Base-by-base conservation (phyloP, 495 filamentous ascomycete species). In the Copromyces sp. region DNA sequence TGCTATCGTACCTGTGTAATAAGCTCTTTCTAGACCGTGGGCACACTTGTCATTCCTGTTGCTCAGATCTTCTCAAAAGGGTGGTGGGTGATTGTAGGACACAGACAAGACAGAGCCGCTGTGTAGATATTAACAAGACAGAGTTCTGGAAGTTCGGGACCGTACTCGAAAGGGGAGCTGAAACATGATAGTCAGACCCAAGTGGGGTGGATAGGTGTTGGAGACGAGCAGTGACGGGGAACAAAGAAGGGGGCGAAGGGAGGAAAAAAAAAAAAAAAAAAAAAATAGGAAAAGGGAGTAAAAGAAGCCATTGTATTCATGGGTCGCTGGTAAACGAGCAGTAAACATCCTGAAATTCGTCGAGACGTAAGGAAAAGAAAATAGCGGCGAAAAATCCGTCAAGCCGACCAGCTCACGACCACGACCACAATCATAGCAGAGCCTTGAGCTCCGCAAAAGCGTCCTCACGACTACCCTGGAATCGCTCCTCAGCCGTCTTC, bases 401-500 rank as follows among this genome's bases (percentile, higher is more conserved):
- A 14, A 29, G 44, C 24, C 17, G 3, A 40, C 35, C 3, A 37
- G 35, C 3, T 37, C 35, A 37, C 35, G 35, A 40, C 53, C 53
- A 35, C 29, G 14, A 3, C 20, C 20, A 24, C 45, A 29, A 14
- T 78, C 69, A 84, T 42, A 84, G 75, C 37, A 78, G 59, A 2
- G 78, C 79, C 73, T 81, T 83, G 59, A 83, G 72, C 11, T 72
- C 59, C 69, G 76, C 75, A 72, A 82, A 83, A 9, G 77, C 78
- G 45, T 80, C 81, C 68, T 81, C 83, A 47, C 79, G 72, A 44
- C 71, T 77, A 39, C 80, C 82, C 12, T 72, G 65, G 79, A 95
- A 95, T 72, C 95, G 89, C 82, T 91, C 88, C 87, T 97, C 96
- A 42, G 91, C 95, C 45, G 91, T 87, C 87, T 95, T 95, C 95